Conservation (phyloP, 768 basidiomycete genomes). For the Candolleomyces aberdarensis region DNA sequence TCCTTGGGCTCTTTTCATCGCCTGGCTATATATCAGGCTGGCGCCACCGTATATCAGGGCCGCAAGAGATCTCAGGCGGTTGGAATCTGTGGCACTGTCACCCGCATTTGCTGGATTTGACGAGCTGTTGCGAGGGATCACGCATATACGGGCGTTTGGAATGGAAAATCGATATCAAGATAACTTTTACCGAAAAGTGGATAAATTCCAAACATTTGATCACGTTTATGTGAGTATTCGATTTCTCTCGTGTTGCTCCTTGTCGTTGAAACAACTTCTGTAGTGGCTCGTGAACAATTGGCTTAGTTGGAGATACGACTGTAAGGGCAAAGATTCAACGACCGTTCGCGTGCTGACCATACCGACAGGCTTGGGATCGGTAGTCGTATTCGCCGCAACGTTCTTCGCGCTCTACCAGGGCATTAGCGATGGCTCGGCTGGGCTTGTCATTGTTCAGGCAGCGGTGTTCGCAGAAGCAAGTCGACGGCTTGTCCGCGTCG, state of each 20-base stretch:
- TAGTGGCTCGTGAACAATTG: conserved; percentile 70
- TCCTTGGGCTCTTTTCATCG: conserved; percentile 64
- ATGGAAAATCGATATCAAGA: conserved; percentile 69
- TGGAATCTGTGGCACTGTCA: conserved; percentile 65
- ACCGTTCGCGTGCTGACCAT: not conserved
- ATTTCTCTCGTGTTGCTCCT: conserved; percentile 4
- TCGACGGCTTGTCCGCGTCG: conserved; percentile 62
- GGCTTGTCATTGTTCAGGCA: conserved; percentile 70
- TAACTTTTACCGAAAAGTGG: conserved; percentile 56
- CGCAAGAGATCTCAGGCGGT: conserved; percentile 62
- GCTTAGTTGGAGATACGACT: conserved; percentile 75
- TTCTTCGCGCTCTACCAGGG: conserved; percentile 61
- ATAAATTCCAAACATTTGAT: conserved; percentile 69
- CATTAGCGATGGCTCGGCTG: conserved; percentile 58
- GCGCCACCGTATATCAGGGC: conserved; percentile 59
- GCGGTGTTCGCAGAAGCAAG: conserved; percentile 69
- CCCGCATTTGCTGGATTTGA: conserved; percentile 75
- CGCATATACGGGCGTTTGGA: conserved; percentile 68
- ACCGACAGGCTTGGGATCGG: conserved; percentile 56
- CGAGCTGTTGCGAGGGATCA: conserved; percentile 62
- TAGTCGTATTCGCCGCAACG: conserved; percentile 67
- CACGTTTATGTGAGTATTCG: conserved; percentile 59
- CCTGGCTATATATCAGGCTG: conserved; percentile 64
- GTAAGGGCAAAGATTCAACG: conserved; percentile 29
- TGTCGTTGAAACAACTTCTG: not conserved